These are phyloP conservation scores for Collybia nuda DNA, from an alignment of 768 basidiomycete genomes.

Conservation along the genomic window DNA sequence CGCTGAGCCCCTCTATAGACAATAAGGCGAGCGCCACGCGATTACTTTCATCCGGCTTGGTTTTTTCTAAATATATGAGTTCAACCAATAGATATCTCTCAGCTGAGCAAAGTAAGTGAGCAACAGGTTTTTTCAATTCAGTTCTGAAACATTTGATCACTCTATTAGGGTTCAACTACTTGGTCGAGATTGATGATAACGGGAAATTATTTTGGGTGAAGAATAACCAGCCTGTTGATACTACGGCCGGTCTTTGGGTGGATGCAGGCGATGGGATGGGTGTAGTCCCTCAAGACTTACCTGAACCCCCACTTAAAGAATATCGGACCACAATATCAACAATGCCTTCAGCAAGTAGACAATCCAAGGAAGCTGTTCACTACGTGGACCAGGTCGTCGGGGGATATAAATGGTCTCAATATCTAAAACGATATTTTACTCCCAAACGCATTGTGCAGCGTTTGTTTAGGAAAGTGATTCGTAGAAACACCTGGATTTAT, in stretches of 20 bases:
- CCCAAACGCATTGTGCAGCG: constrained; percentile 50
- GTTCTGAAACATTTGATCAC: not conserved
- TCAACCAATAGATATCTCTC: constrained; percentile 48
- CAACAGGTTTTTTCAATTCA: not conserved
- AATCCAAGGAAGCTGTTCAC: constrained; percentile 38
- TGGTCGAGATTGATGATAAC: constrained; percentile 51
- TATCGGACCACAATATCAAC: constrained; percentile 19
- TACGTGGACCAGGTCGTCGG: constrained; percentile 33
- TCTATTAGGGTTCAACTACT: constrained; percentile 58
- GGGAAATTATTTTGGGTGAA: constrained; percentile 60
- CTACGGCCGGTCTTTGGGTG: constrained; percentile 59
- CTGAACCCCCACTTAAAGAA: constrained; percentile 12
- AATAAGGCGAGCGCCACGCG: constrained; percentile 34
- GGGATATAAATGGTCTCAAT: constrained; percentile 35
- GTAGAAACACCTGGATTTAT: constrained; percentile 69
- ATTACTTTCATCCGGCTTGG: no score
- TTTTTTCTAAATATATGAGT: not conserved
- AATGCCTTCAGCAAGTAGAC: constrained; percentile 12
- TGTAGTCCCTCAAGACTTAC: constrained; percentile 40
- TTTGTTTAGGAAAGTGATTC: constrained; percentile 56
- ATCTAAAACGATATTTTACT: constrained; percentile 46
- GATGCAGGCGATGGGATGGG: constrained; percentile 58
- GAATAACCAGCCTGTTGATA: constrained; percentile 59
- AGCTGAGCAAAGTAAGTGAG: constrained; percentile 48
- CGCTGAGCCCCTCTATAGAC: constrained; percentile 24